Evolutionary conservation across 129 eudicot genomes (phyloP).

Genomic region (Tanacetum coccineum): DNA sequence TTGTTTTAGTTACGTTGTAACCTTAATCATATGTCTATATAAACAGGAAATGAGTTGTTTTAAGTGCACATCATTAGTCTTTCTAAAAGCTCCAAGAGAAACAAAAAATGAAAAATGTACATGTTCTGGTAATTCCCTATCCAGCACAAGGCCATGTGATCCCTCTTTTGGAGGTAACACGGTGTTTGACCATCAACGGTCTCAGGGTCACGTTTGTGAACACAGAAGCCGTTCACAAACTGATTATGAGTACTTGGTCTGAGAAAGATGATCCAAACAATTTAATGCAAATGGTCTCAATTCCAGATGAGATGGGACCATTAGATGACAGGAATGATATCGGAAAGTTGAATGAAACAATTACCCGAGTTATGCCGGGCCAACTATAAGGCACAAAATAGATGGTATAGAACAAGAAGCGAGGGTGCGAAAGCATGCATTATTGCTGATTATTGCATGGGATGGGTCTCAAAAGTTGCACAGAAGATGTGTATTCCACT

Average conservation of each 20-base stretch:
- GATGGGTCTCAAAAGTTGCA: constrained; percentile 42
- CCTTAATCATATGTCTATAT: not conserved
- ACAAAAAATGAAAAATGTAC: constrained; percentile 14
- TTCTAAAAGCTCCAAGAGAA: not conserved
- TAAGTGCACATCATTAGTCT: not conserved
- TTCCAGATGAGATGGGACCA: constrained; percentile 55
- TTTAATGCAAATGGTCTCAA: constrained; percentile 30
- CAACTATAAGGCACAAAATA: constrained; percentile 37
- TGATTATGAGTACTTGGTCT: constrained; percentile 24
- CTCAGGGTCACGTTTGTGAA: constrained; percentile 46
- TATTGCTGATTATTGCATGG: constrained; percentile 45
- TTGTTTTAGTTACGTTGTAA: not conserved
- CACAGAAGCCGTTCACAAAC: constrained; percentile 39
- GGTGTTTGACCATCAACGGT: constrained; percentile 28
- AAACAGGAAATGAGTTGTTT: not conserved
- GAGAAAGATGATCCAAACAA: constrained; percentile 15
- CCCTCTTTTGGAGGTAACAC: constrained; percentile 46
- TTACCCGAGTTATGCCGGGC: constrained; percentile 32
- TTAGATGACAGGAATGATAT: constrained; percentile 44
- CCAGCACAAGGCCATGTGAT: constrained; percentile 78
- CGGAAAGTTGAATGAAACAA: constrained; percentile 20
- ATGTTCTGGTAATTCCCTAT: constrained; percentile 41
- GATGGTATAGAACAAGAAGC: constrained; percentile 24
- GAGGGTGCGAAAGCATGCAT: constrained; percentile 31
- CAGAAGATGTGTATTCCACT: constrained; percentile 27